Conservation (phyloP, 177 flowering plant genomes). For the Telopea speciosissima region DNA sequence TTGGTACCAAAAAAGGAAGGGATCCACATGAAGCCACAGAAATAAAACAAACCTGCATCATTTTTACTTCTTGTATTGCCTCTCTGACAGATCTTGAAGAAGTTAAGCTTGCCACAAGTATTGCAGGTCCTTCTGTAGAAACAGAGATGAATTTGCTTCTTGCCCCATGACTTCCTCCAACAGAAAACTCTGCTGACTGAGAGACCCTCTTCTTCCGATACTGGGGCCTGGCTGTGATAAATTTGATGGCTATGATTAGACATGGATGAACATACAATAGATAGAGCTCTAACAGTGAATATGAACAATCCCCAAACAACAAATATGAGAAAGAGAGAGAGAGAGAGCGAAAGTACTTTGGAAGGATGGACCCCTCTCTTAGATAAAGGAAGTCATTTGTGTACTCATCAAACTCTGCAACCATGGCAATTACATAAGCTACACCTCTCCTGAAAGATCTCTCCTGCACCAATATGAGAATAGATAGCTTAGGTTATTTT, state of each 20-base stretch:
- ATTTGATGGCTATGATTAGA: slow-evolving; percentile 15
- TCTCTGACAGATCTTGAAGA: slow-evolving; percentile 78
- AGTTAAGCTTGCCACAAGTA: slow-evolving; percentile 68
- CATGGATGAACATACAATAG: neutral
- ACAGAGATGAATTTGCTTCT: slow-evolving; percentile 23
- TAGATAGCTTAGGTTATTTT: neutral
- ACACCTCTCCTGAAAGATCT: slow-evolving; percentile 76
- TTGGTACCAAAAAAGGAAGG: too few species aligned
- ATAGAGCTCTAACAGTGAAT: neutral
- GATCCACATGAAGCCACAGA: too few species aligned
- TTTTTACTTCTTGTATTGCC: slow-evolving; percentile 74
- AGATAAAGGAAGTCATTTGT: slow-evolving; percentile 94
- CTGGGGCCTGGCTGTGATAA: slow-evolving; percentile 67
- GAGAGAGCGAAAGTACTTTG: slow-evolving; percentile 51
- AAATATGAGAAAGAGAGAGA: slow-evolving; percentile 8
- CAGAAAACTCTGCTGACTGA: slow-evolving; percentile 43
- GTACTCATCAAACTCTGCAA: slow-evolving; percentile 93
- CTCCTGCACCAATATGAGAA: slow-evolving; percentile 44
- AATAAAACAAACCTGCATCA: slow-evolving; percentile 66
- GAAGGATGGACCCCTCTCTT: slow-evolving; percentile 79
- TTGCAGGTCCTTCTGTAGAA: slow-evolving; percentile 47
- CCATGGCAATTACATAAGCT: slow-evolving; percentile 83
- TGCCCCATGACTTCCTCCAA: too few species aligned
- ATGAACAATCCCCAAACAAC: neutral
- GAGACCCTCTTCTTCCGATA: slow-evolving; percentile 48